These are phyloP conservation scores for Secale cereale DNA, from an alignment of 176 grass and related monocot genomes.

Conservation along the genomic window DNA sequence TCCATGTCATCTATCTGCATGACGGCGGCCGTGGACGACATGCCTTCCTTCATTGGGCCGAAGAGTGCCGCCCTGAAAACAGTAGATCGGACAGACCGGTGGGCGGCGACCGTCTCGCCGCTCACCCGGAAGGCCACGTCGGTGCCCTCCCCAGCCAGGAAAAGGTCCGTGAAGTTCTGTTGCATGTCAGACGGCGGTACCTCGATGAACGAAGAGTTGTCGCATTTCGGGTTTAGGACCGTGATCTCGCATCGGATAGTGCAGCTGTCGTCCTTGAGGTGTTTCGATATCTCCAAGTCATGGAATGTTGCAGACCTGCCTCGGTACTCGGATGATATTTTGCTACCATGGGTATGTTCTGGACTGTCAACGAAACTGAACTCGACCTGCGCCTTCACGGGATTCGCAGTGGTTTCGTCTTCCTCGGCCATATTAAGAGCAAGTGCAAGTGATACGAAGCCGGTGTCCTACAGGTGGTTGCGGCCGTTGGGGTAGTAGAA, in stretches of 20 bases:
- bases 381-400: too few relatives aligned
- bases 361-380: too few relatives aligned
- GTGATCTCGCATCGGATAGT: background rate
- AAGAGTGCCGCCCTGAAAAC: conserved; percentile 25
- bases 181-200: background rate
- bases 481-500: too few relatives aligned
- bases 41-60: conserved; percentile 24
- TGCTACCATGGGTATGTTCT: too few relatives aligned
- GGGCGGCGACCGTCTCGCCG: background rate
- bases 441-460: too few relatives aligned
- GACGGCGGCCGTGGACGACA: background rate
- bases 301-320: too few relatives aligned
- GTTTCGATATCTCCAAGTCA: too few relatives aligned
- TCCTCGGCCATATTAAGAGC: too few relatives aligned
- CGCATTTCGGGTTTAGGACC: background rate
- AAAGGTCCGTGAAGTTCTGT: conserved; percentile 14
- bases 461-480: too few relatives aligned
- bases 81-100: background rate
- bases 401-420: too few relatives aligned
- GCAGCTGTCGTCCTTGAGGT: background rate
- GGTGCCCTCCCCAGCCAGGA: background rate
- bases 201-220: background rate
- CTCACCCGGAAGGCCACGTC: conserved; percentile 32
- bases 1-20: background rate
- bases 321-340: too few relatives aligned